Base-by-base conservation (phyloP, 2,329 filamentous ascomycete species). In the Endoconidiophora polonica region DNA sequence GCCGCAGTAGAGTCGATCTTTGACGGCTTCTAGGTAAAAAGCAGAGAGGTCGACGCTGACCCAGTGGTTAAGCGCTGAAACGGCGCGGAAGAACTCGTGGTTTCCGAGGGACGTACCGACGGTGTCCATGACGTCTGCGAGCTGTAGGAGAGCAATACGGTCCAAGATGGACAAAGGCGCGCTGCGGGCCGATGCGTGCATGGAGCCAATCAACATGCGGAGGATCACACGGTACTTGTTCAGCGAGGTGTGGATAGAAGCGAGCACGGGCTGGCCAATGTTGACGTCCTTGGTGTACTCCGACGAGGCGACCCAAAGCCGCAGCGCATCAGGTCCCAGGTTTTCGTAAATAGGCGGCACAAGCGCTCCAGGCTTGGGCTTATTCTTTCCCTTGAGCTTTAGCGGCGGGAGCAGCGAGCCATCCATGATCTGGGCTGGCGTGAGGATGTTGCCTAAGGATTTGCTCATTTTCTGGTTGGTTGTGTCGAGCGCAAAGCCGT, bases 391-490 rank as follows among this genome's bases (percentile, higher is more conserved):
- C 59, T 77, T 81, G 41, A 65, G 65, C 60, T 83, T 84, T 37
- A 81, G 60, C 0, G 81, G 78, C 4, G 83, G 83, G 12, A 93
- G 66, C 9, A 94, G 69, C 3, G 79, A 78, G 5, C 90, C 90
- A 48, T 86, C 77, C 70, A 95, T 91, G 56, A 98, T 87, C 55
- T 94, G 72, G 5, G 76, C 69, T 0, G 90, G 88, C 0, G 77
- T 73, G 50, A 96, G 79, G 24, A 84, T 81, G 59, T 98, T 98
- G 14, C 91, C 91, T 1, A 95, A 68, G 0, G 87, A 95, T 64
- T 98, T 98, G 61, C 88, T 95, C 91, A 98, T 98, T 64, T 98
- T 98, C 61, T 85, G 86, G n/a, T 88, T 88, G 36, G 83, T 69
- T 46, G 82, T 74, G 58, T 98, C 91, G 2, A 98, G 75, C 0